Evolutionary conservation across 2,329 filamentous ascomycete genomes (phyloP).

Genomic region (Pseudocercospora vitis): DNA sequence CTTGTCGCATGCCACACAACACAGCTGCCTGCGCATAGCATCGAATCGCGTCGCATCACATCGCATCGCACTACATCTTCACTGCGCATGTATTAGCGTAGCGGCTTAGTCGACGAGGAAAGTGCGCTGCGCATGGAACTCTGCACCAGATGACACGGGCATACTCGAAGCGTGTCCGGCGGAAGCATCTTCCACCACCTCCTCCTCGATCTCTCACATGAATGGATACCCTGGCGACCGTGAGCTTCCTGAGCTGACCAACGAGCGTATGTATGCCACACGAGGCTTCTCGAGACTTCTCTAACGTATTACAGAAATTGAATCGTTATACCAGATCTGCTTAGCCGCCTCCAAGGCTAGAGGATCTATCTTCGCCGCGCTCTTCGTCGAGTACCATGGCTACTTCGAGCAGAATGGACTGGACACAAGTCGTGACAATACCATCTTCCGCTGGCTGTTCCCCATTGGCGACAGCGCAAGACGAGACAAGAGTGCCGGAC

Average conservation of each 20-base stretch:
- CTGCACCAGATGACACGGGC: conserved; percentile 37
- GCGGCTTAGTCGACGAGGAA: not conserved
- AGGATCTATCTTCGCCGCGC: conserved; percentile 69
- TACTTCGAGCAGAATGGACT: conserved; percentile 70
- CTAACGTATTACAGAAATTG: conserved; percentile 63
- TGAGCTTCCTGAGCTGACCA: conserved; percentile 43
- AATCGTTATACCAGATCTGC: conserved; percentile 75
- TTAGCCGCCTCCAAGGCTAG: conserved; percentile 66
- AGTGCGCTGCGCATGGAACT: conserved; percentile 12
- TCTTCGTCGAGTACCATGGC: conserved; percentile 78
- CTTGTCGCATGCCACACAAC: conserved; percentile 2
- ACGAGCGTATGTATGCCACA: conserved; percentile 40
- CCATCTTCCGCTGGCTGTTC: conserved; percentile 76
- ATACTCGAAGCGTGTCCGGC: conserved; percentile 39
- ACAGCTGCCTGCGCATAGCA: not conserved
- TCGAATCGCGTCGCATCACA: too few species aligned
- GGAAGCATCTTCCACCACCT: conserved; percentile 29
- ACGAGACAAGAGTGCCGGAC: conserved; percentile 23
- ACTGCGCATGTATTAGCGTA: conserved; percentile 19
- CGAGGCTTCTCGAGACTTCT: not conserved
- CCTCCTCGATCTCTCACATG: conserved; percentile 31
- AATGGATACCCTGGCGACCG: conserved; percentile 34
- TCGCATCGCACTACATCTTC: too few species aligned
- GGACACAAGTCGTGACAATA: conserved; percentile 70
- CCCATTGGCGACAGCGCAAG: conserved; percentile 62